A percentile compares a stretch with the other conserved stretches of the same genome.
Conservation (phyloP, 805 yeast genomes). For the Metschnikowia lunata region DNA sequence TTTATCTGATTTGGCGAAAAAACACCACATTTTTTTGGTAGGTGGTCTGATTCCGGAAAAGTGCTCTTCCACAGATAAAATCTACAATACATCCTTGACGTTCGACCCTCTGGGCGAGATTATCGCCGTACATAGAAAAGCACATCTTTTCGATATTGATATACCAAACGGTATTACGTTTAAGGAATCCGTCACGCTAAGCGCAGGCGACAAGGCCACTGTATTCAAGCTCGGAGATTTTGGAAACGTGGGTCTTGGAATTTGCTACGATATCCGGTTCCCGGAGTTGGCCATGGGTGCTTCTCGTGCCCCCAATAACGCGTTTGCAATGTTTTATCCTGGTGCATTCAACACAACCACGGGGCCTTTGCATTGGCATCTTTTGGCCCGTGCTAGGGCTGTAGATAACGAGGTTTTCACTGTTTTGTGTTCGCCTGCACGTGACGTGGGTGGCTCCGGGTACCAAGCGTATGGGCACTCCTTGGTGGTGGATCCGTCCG, state of each 20-base stretch:
- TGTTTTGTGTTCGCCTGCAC: conserved; percentile 82
- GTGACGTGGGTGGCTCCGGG: conserved; percentile 53
- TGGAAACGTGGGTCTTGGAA: conserved; percentile 67
- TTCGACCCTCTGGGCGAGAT: conserved; percentile 70
- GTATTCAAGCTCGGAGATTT: conserved; percentile 57
- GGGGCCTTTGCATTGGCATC: conserved; percentile 81
- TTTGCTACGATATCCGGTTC: conserved; percentile 76
- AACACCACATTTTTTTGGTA: conserved; percentile 57
- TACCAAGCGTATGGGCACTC: conserved; percentile 70
- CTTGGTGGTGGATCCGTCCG: conserved; percentile 59
- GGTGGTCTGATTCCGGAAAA: conserved; percentile 94
- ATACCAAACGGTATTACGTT: conserved; percentile 89
- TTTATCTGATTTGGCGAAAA: conserved; percentile 62
- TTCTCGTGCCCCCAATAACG: conserved; percentile 53
- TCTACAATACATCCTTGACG: conserved; percentile 69
- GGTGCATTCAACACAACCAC: conserved; percentile 84
- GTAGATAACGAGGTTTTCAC: conserved; percentile 59
- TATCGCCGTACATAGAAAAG: conserved; percentile 86
- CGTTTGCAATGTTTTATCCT: conserved; percentile 77
- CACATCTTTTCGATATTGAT: conserved; percentile 87
- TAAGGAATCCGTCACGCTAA: conserved; percentile 70
- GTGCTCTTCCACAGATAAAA: conserved; percentile 36
- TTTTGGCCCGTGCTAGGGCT: conserved; percentile 68
- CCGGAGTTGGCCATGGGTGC: conserved; percentile 73
- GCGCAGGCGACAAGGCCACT: conserved; percentile 81